Evolutionary conservation across 1,284 basidiomycete species (phyloP), one percentile per base, ranked within the genome.

Genomic region (Schizopora paradoxa): DNA sequence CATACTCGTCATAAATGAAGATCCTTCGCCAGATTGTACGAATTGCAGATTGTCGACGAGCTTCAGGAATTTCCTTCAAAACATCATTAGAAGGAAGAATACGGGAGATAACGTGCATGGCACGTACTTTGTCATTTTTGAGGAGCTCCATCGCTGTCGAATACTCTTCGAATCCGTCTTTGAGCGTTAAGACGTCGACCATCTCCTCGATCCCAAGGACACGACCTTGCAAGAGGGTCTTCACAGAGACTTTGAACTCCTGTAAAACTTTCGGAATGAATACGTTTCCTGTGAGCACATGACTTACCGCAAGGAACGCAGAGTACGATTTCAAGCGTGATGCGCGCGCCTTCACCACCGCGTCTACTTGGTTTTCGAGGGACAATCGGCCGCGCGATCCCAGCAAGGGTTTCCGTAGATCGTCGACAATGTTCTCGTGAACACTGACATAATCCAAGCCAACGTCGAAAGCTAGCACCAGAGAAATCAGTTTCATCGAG

Each of bases 1-100:
- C 82, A 56, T 60, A 94, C 90, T 96, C 82, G 61, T 97, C 92
- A 44, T 88, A 80, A 34, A 88, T 72, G 58, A 90, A 94, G 37
- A 94, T 77, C 23, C 94, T 72, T 29, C 92, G 74, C 94, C 93
- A 97, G 14, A 90, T 73, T 25, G 77, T 78, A 33, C 79, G 70
- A 57, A 91, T 74, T 2, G 86, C 82, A 23, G 86, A 77, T 28
- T 74, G 58, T 59, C 74, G 75, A 41, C 93, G 72, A 18, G 75
- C 76, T 47, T 82, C 77, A 0, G 90, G 89, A 2, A 90, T 61
- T 47, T 75, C 70, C 81, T 88, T 48, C 39, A 37, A 16, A 27
- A 38, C 14, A 35, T n/a, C n/a, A n/a, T n/a, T n/a, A n/a, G 11
- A 23, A 14, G 19, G 21, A 31, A 7, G 19, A 11, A 18, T 27